Evolutionary conservation across 2,329 filamentous ascomycete genomes (phyloP), one percentile per base, ranked within the genome.

Genomic region (Tricladium varicosporioides): DNA sequence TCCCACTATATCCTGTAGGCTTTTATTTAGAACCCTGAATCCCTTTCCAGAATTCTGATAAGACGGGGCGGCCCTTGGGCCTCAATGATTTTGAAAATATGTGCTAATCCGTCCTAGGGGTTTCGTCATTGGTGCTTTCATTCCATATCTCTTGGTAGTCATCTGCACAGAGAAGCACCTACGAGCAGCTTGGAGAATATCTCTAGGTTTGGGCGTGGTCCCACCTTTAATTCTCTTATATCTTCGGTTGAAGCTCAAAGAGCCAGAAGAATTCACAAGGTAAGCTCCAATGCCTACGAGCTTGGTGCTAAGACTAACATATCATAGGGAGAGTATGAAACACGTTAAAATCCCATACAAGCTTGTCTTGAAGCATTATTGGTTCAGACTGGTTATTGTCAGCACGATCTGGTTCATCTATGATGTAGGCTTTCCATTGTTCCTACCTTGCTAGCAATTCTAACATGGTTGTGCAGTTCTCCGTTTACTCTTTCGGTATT

Each of bases 351-450:
- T 82, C 0, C 83, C 83, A 0, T 87, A 85, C 64, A 56, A 65
- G 45, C 72, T 85, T 1, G 78, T 82, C 1, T 57, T 82, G 43
- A 82, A 77, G 53, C 92, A 85, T 68, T 95, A 95, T 72, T 88
- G 91, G 73, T 83, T 79, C 67, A 83, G 90, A 16, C 76, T 95
- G n/a, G 66, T 82, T 1, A 73, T 87, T 16, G 88, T 94, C 54
- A 84, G 83, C 60, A 64, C 86, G 18, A 89, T 95, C 68, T 95
- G 91, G 91, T 94, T 94, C 72, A 81, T 93, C 61, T 95, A 92
- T 70, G 85, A 92, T 54, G 81, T 84, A 66, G 72, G 79, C 71
- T 18, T n/a, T 18, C 15, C n/a, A n/a, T n/a, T n/a, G n/a, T n/a
- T n/a, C n/a, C n/a, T n/a, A n/a, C n/a, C n/a, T n/a, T n/a, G n/a